Conservation (phyloP, 2,329 filamentous ascomycete genomes). For the Plectosphaerella sp. region DNA sequence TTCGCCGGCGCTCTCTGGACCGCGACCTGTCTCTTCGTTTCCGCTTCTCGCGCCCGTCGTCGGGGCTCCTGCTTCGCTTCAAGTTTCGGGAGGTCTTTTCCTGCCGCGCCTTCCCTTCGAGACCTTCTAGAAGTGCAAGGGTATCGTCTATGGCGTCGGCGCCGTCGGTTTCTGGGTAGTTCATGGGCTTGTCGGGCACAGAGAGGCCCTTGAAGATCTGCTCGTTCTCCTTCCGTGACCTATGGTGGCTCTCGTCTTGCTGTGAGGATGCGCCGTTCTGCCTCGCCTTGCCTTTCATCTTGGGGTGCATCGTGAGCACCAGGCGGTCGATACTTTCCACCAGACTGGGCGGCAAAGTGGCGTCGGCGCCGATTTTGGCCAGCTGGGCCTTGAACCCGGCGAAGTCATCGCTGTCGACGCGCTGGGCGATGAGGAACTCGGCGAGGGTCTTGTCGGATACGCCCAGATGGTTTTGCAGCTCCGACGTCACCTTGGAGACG, state of each 20-base stretch:
- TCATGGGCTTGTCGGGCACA: constrained; percentile 69
- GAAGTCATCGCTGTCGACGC: constrained; percentile 67
- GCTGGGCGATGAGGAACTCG: constrained; percentile 92
- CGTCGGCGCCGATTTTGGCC: constrained; percentile 67
- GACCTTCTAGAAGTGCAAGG: constrained; percentile 80
- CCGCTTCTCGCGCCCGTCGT: constrained; percentile 40
- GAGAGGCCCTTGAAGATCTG: constrained; percentile 88
- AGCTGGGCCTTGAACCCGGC: constrained; percentile 73
- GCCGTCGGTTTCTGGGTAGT: constrained; percentile 27
- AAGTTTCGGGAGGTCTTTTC: constrained; percentile 35
- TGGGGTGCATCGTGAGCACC: constrained; percentile 85
- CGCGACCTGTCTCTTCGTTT: constrained; percentile 34
- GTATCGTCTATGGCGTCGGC: constrained; percentile 84
- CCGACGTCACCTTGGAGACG: constrained; percentile 89
- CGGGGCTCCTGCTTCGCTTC: constrained; percentile 58
- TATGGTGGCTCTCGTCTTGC: constrained; percentile 34
- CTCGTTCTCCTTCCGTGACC: constrained; percentile 62
- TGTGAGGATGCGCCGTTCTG: constrained; percentile 23
- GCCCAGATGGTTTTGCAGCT: constrained; percentile 90
- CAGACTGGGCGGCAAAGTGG: constrained; percentile 72
- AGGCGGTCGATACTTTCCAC: constrained; percentile 89
- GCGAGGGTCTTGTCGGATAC: constrained; percentile 92
- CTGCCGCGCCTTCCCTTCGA: constrained; percentile 61
- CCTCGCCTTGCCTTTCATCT: constrained; percentile 62
- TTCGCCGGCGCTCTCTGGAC: constrained; percentile 34